Evolutionary conservation across 805 yeast species (phyloP), one percentile per base, ranked within the genome.

Genomic region (Candida koratica): DNA sequence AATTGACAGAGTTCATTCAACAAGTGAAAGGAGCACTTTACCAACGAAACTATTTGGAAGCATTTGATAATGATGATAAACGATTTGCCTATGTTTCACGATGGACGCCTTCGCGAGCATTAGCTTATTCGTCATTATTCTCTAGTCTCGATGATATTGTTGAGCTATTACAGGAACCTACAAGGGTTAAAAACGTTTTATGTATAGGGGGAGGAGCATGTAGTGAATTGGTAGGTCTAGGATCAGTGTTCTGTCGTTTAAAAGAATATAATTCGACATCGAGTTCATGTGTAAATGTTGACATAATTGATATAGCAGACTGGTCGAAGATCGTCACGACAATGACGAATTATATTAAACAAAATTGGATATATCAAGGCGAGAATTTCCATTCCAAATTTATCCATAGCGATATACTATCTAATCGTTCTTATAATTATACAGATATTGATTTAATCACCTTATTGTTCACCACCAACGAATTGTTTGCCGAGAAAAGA

Each of bases 191-290:
- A 3, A 56, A 67, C 5, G 73, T 80, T 0, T 54, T 86, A 23
- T 75, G 81, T 47, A 68, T 88, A 24, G 96, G 96, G 13, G 96
- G 94, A 16, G 96, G 96, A 23, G 96, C 96, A 0, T 85, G 90
- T 4, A 84, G 87, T 2, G 96, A 87, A 53, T 58, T 86, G 16
- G 76, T 78, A 20, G 84, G 76, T 0, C 51, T 85, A 28, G 75
- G 77, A 1, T 69, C 88, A 12, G 61, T 83, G 1, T 79, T 77
- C 43, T 63, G 71, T 32, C 47, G 66, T 30, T 47, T 58, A 19
- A 67, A 67, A 39, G 67, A 57, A 36, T 47, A 47, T 32, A 46
- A 53, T 37, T 57, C 71, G 4, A 57, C 44, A 24, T 58, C 52
- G 18, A 51, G 39, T 6, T 62, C 71, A 2, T 39, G 40, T 6